A percentile compares a stretch with the other conserved stretches of the same genome.
Evolutionary conservation across 2,329 filamentous ascomycete genomes (phyloP).

Genomic region (Lasiodiplodia sp.): DNA sequence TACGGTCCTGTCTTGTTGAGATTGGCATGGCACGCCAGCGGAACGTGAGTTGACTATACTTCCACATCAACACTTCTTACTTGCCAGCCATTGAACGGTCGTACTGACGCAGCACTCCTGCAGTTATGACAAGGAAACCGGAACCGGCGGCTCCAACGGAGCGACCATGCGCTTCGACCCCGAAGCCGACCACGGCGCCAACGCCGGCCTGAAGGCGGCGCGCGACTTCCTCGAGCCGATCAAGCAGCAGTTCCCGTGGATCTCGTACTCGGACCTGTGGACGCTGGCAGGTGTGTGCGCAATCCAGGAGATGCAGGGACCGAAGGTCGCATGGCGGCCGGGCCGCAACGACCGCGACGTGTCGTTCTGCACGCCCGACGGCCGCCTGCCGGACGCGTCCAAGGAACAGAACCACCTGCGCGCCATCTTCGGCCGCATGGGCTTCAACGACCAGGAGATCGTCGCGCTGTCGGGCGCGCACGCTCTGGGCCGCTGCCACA

Average conservation of each 20-base stretch:
- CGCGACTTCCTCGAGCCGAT: constrained; percentile 93
- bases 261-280: constrained; percentile 96
- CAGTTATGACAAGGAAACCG: constrained; percentile 80
- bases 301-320: constrained; percentile 95
- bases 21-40: constrained; percentile 92
- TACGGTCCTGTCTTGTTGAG: constrained; percentile 91
- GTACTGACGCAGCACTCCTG: constrained; percentile 32
- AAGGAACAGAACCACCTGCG: constrained; percentile 84
- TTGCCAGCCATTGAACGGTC: not conserved
- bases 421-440: constrained; percentile 95
- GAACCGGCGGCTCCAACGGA: constrained; percentile 92
- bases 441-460: constrained; percentile 96
- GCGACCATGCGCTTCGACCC: constrained; percentile 96
- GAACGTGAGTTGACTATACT: constrained; percentile 63
- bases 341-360: constrained; percentile 82
- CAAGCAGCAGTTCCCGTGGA: constrained; percentile 93
- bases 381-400: constrained; percentile 82
- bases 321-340: constrained; percentile 84
- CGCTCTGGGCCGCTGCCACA: constrained; percentile 87
- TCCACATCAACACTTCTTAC: not conserved
- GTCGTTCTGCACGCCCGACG: constrained; percentile 88
- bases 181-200: constrained; percentile 89
- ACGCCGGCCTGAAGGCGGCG: constrained; percentile 84
- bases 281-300: constrained; percentile 85
- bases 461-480: constrained; percentile 86